Percentiles rank a stretch among this genome's conserved stretches.
phyloP scores from a whole-genome alignment of 768 basidiomycete species.

The Mycena vitilis region DNA sequence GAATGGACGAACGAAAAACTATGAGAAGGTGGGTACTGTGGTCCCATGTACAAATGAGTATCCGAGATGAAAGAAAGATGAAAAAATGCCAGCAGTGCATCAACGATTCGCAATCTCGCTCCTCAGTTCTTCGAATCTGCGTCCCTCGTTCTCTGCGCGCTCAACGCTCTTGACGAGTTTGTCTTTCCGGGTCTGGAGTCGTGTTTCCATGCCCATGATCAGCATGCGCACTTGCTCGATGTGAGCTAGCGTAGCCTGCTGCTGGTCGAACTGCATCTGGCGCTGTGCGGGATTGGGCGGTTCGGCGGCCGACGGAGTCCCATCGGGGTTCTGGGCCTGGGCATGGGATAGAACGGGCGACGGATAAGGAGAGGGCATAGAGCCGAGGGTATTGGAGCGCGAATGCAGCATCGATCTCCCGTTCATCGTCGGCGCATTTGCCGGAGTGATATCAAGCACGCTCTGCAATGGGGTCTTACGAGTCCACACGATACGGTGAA shows the following conservation, averaged over 20 bases:
- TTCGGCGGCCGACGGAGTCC: background rate
- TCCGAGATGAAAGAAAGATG: slow-evolving; percentile 1
- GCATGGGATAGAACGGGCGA: slow-evolving; percentile 28
- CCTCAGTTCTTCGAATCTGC: slow-evolving; percentile 61
- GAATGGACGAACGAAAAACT: background rate
- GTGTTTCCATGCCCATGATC: slow-evolving; percentile 82
- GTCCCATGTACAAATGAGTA: slow-evolving; percentile 26
- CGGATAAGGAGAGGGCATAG: slow-evolving; percentile 32
- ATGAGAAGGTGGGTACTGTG: background rate
- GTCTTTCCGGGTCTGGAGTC: slow-evolving; percentile 71
- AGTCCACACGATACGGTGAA: background rate
- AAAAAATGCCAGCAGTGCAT: slow-evolving; percentile 1
- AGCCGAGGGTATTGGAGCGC: slow-evolving; percentile 48
- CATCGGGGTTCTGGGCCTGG: slow-evolving; percentile 24
- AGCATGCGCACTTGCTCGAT: slow-evolving; percentile 77
- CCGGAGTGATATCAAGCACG: slow-evolving; percentile 29
- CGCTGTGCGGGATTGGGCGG: slow-evolving; percentile 22
- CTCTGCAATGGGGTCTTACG: slow-evolving; percentile 7
- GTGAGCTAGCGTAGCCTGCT: slow-evolving; percentile 63
- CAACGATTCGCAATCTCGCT: slow-evolving; percentile 47
- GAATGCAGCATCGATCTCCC: slow-evolving; percentile 42
- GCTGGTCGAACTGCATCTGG: slow-evolving; percentile 40
- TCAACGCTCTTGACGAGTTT: slow-evolving; percentile 70
- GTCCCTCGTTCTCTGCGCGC: slow-evolving; percentile 69
- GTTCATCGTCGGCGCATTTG: slow-evolving; percentile 13